Evolutionary conservation across 768 basidiomycete genomes (phyloP), one percentile per base, ranked within the genome.

Genomic region (Astraeus odoratus): DNA sequence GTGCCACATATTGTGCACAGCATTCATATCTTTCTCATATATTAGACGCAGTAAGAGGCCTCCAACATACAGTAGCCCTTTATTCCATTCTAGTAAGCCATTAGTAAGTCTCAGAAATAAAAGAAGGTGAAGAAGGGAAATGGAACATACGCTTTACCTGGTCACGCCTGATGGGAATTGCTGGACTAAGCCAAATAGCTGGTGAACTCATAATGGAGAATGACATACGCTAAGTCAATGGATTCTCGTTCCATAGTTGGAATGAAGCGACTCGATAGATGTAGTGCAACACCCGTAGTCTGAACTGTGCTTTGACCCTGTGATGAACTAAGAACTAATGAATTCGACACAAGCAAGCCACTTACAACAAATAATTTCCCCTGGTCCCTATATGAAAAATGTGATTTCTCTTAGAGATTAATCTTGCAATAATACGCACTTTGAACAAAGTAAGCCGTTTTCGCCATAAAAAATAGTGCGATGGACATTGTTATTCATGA

Each of bases 211-310:
- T n/a, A n/a, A n/a, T n/a, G n/a, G 27, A 27, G 22, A 29, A 13
- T 5, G 4, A 45, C 81, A 64, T 57, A 89, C 83, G 89, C 81
- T 26, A 94, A 68, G 65, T 91, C 93, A 44, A 95, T 83, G 0
- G 86, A 83, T 63, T 96, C 92, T 53, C 95, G 78, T 63, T 98
- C 95, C 5, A 97, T 89, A 0, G 95, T 97, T 7, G 92, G 89
- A 42, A 97, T 92, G 59, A 96, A 96, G 5, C 92, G 74, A 8
- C 86, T 81, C 2, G 90, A 72, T 46, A 86, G 64, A 43, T 83
- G 78, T 0, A 73, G 67, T 1, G 70, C 72, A 26, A 81, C 65
- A 19, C 94, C 93, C 0, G 93, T 93, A 7, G 91, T 94, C 64
- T 97, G 93, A 3, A 74, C 82, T 3, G 90, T 95, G 12, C 88